Evolutionary conservation across 2,329 filamentous ascomycete genomes (phyloP).

Genomic region (Aureobasidium sp.): DNA sequence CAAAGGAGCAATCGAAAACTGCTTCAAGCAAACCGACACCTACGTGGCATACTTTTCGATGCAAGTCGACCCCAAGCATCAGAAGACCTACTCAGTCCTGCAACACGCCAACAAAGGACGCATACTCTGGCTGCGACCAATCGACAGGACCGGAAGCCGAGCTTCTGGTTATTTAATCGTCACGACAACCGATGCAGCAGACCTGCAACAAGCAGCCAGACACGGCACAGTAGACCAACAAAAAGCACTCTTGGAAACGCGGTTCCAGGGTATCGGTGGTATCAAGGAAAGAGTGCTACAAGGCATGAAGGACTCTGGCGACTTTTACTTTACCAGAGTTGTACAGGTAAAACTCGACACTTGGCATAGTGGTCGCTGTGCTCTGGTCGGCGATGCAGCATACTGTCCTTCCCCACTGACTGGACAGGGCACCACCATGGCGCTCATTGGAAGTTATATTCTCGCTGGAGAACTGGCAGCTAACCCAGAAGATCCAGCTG

Average conservation of each 20-base stretch:
- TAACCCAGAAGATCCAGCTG: constrained; percentile 17
- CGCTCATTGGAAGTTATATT: constrained; percentile 34
- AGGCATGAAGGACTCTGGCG: constrained; percentile 33
- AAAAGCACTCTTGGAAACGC: constrained; percentile 13
- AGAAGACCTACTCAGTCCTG: constrained; percentile 15
- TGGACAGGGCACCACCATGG: constrained; percentile 29
- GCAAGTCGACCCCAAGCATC: constrained; percentile 14
- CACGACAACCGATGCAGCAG: constrained; percentile 9
- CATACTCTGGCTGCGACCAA: constrained; percentile 20
- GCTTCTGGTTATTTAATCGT: constrained; percentile 19
- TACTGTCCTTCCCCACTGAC: constrained; percentile 31
- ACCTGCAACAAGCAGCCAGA: neutral
- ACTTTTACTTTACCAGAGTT: constrained; percentile 42
- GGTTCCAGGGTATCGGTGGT: constrained; percentile 13
- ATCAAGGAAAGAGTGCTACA: constrained; percentile 25
- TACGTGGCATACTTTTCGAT: constrained; percentile 27
- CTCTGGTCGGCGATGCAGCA: constrained; percentile 34
- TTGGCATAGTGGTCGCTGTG: constrained; percentile 31
- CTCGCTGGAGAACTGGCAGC: constrained; percentile 32
- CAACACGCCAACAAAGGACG: constrained; percentile 20
- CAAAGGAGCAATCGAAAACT: constrained; percentile 14
- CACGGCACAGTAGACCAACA: neutral
- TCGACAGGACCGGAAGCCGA: constrained; percentile 9
- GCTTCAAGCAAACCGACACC: constrained; percentile 18
- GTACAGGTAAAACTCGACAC: constrained; percentile 33